Evolutionary conservation across 495 filamentous ascomycete species (phyloP).

Genomic region (Podospora sp.): DNA sequence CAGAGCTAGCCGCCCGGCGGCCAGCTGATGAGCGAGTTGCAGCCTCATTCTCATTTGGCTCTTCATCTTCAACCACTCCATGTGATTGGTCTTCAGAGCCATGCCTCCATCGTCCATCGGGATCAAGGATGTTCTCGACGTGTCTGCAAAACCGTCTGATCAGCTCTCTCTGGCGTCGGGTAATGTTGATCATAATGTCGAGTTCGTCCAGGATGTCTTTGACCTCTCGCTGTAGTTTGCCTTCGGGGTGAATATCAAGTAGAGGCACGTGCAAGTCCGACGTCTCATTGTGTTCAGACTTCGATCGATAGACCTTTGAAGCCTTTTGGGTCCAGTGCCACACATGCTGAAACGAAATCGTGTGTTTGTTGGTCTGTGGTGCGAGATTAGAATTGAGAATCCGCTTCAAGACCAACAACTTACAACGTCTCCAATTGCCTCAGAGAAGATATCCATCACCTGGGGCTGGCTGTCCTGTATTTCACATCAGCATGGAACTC

Average conservation of each 20-base stretch:
- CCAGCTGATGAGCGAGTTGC: background rate
- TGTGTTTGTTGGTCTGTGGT: constrained; percentile 38
- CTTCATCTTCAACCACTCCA: background rate
- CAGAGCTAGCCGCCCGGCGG: background rate
- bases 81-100: background rate
- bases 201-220: constrained; percentile 76
- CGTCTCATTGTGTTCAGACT: constrained; percentile 33
- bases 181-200: constrained; percentile 68
- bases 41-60: background rate
- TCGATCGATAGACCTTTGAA: constrained; percentile 29
- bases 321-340: constrained; percentile 42
- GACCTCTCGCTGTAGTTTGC: constrained; percentile 62
- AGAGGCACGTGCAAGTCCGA: constrained; percentile 49
- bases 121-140: constrained; percentile 42
- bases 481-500: background rate
- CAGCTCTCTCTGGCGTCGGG: constrained; percentile 57
- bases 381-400: constrained; percentile 37
- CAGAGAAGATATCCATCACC: constrained; percentile 71
- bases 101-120: constrained; percentile 25
- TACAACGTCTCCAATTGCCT: constrained; percentile 42
- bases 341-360: constrained; percentile 39
- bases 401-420: constrained; percentile 19
- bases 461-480: constrained; percentile 59
- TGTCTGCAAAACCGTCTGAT: constrained; percentile 62
- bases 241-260: constrained; percentile 69